phyloP scores from a whole-genome alignment of 352 stramenopile species.

The Phytophthora pisi region DNA sequence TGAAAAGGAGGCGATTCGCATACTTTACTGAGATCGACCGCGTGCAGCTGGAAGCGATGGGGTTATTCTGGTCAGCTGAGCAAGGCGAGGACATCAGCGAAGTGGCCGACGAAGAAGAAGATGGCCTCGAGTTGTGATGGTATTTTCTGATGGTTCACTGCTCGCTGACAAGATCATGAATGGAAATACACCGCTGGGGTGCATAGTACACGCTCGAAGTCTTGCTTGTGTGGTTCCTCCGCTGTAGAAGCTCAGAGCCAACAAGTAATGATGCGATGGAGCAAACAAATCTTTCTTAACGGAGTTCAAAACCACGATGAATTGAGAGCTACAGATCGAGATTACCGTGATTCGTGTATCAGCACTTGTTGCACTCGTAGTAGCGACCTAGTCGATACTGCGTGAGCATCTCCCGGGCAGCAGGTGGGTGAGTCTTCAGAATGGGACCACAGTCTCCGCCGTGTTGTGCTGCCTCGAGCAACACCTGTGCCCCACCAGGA shows the following conservation, averaged over 20 bases:
- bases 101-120: neutral
- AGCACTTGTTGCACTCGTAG: conserved; percentile 61
- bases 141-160: too few relatives aligned
- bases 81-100: conserved; percentile 6
- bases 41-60: conserved; percentile 50
- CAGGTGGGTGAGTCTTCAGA: conserved; percentile 58
- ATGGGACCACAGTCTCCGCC: conserved; percentile 62
- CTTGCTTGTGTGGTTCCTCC: too few relatives aligned
- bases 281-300: too few relatives aligned
- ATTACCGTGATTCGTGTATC: neutral
- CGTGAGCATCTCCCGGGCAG: conserved; percentile 46
- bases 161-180: too few relatives aligned
- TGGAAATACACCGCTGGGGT: too few relatives aligned
- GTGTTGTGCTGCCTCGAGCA: conserved; percentile 58
- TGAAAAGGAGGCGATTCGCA: conserved; percentile 34
- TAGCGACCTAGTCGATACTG: conserved; percentile 71
- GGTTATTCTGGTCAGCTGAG: conserved; percentile 50
- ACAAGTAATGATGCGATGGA: too few relatives aligned
- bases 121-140: neutral
- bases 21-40: conserved; percentile 63
- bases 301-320: too few relatives aligned
- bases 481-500: conserved; percentile 78
- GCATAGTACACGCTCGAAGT: too few relatives aligned
- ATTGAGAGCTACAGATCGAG: too few relatives aligned
- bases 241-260: too few relatives aligned